These are phyloP conservation scores for Nemophila menziesii DNA, from an alignment of 257 asterid genomes.

Conservation along the genomic window DNA sequence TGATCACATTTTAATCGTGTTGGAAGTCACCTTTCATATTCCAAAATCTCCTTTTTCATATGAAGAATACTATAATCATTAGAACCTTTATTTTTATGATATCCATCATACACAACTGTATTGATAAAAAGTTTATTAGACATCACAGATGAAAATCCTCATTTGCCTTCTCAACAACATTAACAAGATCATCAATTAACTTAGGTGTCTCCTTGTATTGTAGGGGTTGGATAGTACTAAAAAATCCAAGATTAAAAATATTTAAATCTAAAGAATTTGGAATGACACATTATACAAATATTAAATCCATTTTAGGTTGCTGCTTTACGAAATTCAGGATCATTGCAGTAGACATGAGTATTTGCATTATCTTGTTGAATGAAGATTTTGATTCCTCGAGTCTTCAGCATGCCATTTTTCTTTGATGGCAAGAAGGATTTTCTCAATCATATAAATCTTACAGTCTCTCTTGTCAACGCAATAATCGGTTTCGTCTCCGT, in stretches of 20 bases:
- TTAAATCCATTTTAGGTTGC: background rate
- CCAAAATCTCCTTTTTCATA: slow-evolving; percentile 6
- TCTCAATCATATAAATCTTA: background rate
- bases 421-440: background rate
- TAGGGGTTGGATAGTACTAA: background rate
- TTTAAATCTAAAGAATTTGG: slow-evolving; percentile 2
- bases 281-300: background rate
- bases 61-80: slow-evolving; percentile 1
- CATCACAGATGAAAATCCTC: background rate
- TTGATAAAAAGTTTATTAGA: slow-evolving; percentile 3
- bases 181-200: background rate
- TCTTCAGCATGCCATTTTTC: slow-evolving; percentile 5
- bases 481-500: background rate
- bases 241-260: background rate
- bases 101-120: slow-evolving; percentile 6
- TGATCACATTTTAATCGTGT: slow-evolving; percentile 1
- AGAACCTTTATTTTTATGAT: background rate
- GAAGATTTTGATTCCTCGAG: background rate
- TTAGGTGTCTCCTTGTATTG: background rate
- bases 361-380: slow-evolving; percentile 11
- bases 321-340: background rate
- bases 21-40: slow-evolving; percentile 6
- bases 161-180: background rate
- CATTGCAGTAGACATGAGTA: slow-evolving; percentile 4
- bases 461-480: background rate